Evolutionary conservation across 1,284 basidiomycete species (phyloP), one percentile per base, ranked within the genome.

Genomic region (Ceratobasidium sp.): DNA sequence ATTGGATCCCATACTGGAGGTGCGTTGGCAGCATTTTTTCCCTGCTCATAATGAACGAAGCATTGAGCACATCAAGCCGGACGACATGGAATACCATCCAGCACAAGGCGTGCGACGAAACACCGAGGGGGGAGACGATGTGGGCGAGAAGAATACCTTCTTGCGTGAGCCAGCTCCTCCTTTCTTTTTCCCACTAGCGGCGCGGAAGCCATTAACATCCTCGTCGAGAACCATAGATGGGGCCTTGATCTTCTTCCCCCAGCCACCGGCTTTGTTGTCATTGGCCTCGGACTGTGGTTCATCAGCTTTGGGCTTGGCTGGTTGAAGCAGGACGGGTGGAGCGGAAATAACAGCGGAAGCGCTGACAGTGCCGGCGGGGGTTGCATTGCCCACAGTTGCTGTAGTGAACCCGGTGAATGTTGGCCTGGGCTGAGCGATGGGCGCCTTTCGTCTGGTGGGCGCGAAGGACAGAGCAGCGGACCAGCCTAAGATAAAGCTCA

Each of bases 201-300:
- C 64, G 8, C 76, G 76, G 69, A 92, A 96, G 0, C 94, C 94
- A 75, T 96, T 96, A 76, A 96, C 86, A 77, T 96, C 93, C 77
- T 95, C 93, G 77, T 94, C 93, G 11, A 94, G 86, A 27, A 94
- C 84, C 93, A 94, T 94, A 0, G 92, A 93, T 15, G 93, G 93
- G n/a, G 93, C 93, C 79, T 94, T 94, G 80, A 94, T 89, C 81
- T 94, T 93, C 84, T 92, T 93, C 41, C 91, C 91, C 93, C 93
- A 94, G 78, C 90, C 89, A 78, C 62, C 54, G 17, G 50, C 66
- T 8, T 64, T 76, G 14, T 22, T 44, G 6, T 59, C 54, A 27
- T 47, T 60, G 17, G 63, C 44, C 78, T 82, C 53, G 78, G 31
- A 72, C 79, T 75, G 66, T 79, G 77, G 77, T 79, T 77, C 78